Evolutionary conservation across 148 eudicot species (phyloP), one percentile per base, ranked within the genome.

Genomic region (Fagopyrum esculentum): DNA sequence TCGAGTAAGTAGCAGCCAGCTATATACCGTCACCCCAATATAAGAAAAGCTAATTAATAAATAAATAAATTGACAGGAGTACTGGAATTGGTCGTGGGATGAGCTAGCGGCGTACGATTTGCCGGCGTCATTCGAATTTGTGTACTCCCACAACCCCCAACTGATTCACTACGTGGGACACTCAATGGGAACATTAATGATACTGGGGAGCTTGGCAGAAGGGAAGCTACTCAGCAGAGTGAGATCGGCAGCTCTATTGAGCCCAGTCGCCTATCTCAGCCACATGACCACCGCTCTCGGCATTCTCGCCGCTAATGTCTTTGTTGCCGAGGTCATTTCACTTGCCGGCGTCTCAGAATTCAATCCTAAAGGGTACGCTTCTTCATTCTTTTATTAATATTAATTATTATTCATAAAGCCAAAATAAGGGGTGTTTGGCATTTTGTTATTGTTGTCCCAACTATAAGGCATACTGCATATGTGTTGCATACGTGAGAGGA

Each of bases 41-140:
- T 22, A 22, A 22, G 26, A 22, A 22, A 22, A 22, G 26, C 9
- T 10, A 49, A 8, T 13, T 10, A 49, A 13, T 49, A 49, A 2
- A 49, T 9, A 6, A 9, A 0, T 10, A 9, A 49, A 49, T 8
- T 49, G 6, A 9, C 55, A 91, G 96, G 89, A 82, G 12, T 91
- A 85, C 77, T 91, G 91, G 96, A 77, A 91, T 66, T 91, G 96
- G 96, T 84, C 93, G 10, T 91, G 91, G 93, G 96, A 91, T 69
- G 96, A 91, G 73, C 61, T 91, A 74, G 89, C 75, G 0, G 81
- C 88, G 9, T 79, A 85, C 68, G 96, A 91, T 72, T 76, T 91
- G 68, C 91, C 93, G 1, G 85, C 96, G 10, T 57, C 80, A 4
- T 78, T 86, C 81, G 75, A 82, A 6, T 86, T 79, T 55, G 87